Evolutionary conservation across 179 eudicot genomes (phyloP).

Genomic region (Beta macrorhiza): DNA sequence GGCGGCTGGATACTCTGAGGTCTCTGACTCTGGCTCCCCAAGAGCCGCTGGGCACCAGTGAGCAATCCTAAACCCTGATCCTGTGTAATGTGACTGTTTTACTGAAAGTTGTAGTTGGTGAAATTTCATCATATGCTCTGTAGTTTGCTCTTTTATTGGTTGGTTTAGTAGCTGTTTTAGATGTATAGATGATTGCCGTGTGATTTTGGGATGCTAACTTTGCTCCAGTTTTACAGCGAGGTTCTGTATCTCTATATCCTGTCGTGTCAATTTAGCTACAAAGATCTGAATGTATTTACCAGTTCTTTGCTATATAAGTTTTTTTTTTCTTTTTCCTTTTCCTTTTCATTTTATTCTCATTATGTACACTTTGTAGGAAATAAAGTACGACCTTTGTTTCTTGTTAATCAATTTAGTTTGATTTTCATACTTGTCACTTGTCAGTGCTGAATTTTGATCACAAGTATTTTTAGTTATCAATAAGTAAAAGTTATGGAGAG

Average conservation of each 20-base stretch:
- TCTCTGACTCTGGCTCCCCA: constrained; percentile 47
- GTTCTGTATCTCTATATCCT: background rate
- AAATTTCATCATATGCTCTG: background rate
- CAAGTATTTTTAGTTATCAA: no score
- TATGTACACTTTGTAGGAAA: no score
- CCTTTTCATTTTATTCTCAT: no score
- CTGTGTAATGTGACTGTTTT: constrained; percentile 17
- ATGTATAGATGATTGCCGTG: constrained; percentile 19
- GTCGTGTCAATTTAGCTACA: background rate
- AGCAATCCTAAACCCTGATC: constrained; percentile 43
- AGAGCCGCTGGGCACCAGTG: constrained; percentile 24
- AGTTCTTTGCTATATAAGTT: background rate
- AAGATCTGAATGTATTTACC: background rate
- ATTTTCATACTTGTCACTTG: no score
- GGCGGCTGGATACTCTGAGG: constrained; percentile 39
- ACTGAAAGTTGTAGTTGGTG: constrained; percentile 4
- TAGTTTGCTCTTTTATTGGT: background rate
- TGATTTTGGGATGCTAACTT: constrained; percentile 4
- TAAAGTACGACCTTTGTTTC: no score
- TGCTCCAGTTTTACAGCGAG: constrained; percentile 5
- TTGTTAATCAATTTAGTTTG: no score
- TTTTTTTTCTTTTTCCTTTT: background rate
- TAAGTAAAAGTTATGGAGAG: no score
- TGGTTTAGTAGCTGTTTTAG: constrained; percentile 13
- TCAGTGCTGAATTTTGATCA: no score